A percentile compares a stretch with the other conserved stretches of the same genome.
phyloP scores from a whole-genome alignment of 208 protist species.

The Leishmania turanica region DNA sequence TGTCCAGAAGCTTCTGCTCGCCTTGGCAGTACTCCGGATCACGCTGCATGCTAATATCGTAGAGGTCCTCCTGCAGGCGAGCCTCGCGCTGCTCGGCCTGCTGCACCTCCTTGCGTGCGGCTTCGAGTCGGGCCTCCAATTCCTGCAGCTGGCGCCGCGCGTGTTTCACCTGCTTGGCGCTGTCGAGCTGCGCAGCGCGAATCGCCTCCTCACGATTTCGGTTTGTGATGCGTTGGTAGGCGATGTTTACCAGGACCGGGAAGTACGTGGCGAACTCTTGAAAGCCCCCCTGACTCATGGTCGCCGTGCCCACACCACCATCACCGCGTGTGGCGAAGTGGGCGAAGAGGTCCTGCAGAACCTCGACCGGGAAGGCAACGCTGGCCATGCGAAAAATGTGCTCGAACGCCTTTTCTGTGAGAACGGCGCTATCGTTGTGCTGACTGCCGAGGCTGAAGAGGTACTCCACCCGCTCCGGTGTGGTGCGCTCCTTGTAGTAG shows the following conservation, averaged over 20 bases:
- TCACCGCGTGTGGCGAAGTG: constrained; percentile 42
- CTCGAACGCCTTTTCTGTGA: constrained; percentile 47
- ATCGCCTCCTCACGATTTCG: constrained; percentile 56
- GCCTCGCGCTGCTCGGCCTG: constrained; percentile 44
- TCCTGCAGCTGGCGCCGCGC: constrained; percentile 46
- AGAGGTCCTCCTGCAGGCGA: constrained; percentile 51
- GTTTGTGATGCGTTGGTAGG: constrained; percentile 69
- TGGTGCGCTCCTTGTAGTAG: constrained; percentile 54
- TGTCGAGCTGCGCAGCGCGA: constrained; percentile 49
- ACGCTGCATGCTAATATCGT: constrained; percentile 44
- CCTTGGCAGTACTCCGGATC: constrained; percentile 56
- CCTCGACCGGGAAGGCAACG: constrained; percentile 60
- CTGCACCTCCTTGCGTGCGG: constrained; percentile 35
- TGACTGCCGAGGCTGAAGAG: constrained; percentile 49
- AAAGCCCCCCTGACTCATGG: constrained; percentile 59
- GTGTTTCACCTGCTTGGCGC: constrained; percentile 27
- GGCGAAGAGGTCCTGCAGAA: constrained; percentile 56
- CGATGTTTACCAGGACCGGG: constrained; percentile 66
- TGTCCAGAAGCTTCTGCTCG: constrained; percentile 75
- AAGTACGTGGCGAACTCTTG: constrained; percentile 68
- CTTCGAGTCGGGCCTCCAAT: constrained; percentile 50
- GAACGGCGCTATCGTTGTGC: constrained; percentile 2
- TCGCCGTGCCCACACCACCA: constrained; percentile 2
- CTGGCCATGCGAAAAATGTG: constrained; percentile 56
- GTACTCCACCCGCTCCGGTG: constrained; percentile 61